Base-by-base conservation (phyloP, 352 stramenopile species). In the Phytophthora sojae region DNA sequence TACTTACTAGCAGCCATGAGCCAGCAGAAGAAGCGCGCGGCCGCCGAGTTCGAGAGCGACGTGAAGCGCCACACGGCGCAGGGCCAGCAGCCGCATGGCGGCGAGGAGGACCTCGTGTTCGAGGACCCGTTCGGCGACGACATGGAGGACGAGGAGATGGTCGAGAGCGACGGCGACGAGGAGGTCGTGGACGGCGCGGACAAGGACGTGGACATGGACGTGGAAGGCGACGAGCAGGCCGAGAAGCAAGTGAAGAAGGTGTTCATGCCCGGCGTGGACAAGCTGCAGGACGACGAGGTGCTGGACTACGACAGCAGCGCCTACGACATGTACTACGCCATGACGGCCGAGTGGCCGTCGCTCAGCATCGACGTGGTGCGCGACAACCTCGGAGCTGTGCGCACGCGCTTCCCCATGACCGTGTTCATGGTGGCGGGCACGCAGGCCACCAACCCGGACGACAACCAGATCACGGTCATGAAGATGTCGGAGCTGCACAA, bases 291-390 rank as follows among this genome's bases (percentile, higher is more conserved):
- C 53, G 96, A 97, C 61, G 92, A 99, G 75, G 86, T 98, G 75
- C 89, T 99, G 42, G 98, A 99, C 82, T 99, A 99, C 86, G 98
- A 99, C 79, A 97, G 93, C 75, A 97, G 88, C 35, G 98, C 98
- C 6, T 99, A 99, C 86, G 97, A 98, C 79, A 99, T 99, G 97
- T 99, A 99, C 85, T 99, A 99, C 76, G 95, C 96, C 37, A 94
- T 99, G 70, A 97, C 90, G 5, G 93, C 97, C 47, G 98, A 99
- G 80, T 99, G 97, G 97, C 97, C 98, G 11, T 98, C 95, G 63
- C 87, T 99, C 23, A 98, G 91, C 73, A 98, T 99, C 71, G 98
- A 99, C 78, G 88, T 99, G 60, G 71, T 99, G 45, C 86, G 86
- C 32, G 98, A 99, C 75, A 95, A 95, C 76, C 77, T 99, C 12